These are phyloP conservation scores for Crithidia thermophila DNA, from an alignment of 208 protist species.

Conservation along the genomic window DNA sequence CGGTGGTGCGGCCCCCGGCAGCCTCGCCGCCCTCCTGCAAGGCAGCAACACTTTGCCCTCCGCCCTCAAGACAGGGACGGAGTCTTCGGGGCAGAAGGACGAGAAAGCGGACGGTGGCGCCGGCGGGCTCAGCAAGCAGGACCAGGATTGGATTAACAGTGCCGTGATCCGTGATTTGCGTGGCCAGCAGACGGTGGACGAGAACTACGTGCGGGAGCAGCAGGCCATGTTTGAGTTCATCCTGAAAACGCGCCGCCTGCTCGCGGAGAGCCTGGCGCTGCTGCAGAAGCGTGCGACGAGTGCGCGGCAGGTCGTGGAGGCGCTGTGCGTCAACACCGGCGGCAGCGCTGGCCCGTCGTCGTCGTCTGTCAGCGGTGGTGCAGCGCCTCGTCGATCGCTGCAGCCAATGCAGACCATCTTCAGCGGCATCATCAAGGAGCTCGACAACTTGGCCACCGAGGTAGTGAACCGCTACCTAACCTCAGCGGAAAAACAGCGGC, in stretches of 20 bases:
- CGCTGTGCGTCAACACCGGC: conserved; percentile 39
- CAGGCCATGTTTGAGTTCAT: conserved; percentile 84
- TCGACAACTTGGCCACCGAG: conserved; percentile 50
- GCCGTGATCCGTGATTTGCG: conserved; percentile 38
- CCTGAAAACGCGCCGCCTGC: conserved; percentile 63
- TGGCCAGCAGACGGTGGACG: conserved; percentile 36
- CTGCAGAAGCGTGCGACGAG: conserved; percentile 59
- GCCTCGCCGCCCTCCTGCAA: conserved; percentile 3
- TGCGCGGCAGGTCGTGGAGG: conserved; percentile 70
- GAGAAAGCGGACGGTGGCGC: background rate
- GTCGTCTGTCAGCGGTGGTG: background rate
- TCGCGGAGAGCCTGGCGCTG: conserved; percentile 68
- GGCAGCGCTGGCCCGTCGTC: background rate
- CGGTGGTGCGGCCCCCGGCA: background rate
- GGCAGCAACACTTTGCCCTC: background rate
- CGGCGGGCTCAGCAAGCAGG: conserved; percentile 5
- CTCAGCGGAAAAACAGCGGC: conserved; percentile 62
- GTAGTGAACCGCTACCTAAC: conserved; percentile 64
- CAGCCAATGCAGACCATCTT: conserved; percentile 46
- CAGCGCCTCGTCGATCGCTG: conserved; percentile 19
- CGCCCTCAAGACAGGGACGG: background rate
- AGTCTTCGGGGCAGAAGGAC: no score
- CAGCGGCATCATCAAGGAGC: conserved; percentile 59
- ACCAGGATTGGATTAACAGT: conserved; percentile 28
- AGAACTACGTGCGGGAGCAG: conserved; percentile 67